Conservation (phyloP, 345 rosid species). For the Salix exigua region DNA sequence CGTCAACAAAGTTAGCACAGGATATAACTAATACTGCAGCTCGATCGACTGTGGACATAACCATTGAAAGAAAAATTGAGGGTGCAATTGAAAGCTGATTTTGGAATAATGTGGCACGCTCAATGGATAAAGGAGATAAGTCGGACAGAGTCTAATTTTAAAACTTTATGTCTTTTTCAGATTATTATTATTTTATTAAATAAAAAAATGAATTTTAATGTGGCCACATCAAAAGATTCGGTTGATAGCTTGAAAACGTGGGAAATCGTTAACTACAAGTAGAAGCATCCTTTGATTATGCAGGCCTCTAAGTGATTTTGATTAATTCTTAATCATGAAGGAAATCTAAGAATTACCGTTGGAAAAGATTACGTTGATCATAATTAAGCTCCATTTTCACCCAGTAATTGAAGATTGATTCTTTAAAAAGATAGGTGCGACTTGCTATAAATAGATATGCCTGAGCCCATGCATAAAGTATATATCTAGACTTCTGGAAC, state of each 20-base stretch:
- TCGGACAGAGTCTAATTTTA: constrained; percentile 15
- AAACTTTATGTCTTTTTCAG: constrained; percentile 45
- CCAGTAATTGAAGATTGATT: too few species aligned
- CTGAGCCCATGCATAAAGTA: neutral
- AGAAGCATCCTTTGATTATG: constrained; percentile 41
- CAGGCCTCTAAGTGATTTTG: constrained; percentile 11
- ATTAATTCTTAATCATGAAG: neutral
- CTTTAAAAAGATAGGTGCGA: neutral
- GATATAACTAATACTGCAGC: neutral
- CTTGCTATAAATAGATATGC: neutral
- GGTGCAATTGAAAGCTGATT: constrained; percentile 16
- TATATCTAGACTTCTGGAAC: neutral
- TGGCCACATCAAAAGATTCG: constrained; percentile 51
- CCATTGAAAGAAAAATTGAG: neutral
- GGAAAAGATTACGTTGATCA: neutral
- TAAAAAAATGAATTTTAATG: neutral
- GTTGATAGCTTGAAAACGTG: constrained; percentile 50
- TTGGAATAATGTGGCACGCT: constrained; percentile 21
- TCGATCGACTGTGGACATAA: neutral
- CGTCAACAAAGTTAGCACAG: neutral
- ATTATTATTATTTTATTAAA: neutral
- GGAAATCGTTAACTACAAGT: constrained; percentile 77
- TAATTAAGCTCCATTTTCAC: neutral
- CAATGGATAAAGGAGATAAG: constrained; percentile 16
- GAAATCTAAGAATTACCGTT: neutral